phyloP scores from a whole-genome alignment of 176 grass and related monocot genomes.

The Raddia guianensis region DNA sequence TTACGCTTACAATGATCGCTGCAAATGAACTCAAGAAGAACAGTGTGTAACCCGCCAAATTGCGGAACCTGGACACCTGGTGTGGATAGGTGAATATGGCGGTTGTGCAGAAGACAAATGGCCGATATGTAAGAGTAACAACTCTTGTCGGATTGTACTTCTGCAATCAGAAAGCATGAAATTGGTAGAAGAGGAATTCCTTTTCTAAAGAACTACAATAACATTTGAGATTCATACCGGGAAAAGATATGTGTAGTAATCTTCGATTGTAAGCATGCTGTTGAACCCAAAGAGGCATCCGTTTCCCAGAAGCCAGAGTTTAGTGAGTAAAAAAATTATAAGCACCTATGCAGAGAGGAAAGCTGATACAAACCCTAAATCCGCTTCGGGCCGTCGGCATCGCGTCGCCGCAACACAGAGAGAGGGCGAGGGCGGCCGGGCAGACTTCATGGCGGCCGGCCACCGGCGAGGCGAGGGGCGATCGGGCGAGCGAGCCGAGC shows the following conservation, averaged over 20 bases:
- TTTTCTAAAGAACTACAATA: not conserved
- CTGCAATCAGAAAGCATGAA: slow-evolving; percentile 28
- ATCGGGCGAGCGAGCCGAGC: too few relatives aligned
- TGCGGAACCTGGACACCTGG: slow-evolving; percentile 42
- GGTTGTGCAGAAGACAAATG: slow-evolving; percentile 56
- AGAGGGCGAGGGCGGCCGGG: too few relatives aligned
- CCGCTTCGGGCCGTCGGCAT: too few relatives aligned
- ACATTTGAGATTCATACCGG: slow-evolving; percentile 41
- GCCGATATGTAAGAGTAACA: slow-evolving; percentile 65
- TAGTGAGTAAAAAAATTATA: not conserved
- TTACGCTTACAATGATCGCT: slow-evolving; percentile 51
- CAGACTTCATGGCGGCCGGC: too few relatives aligned
- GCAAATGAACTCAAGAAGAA: slow-evolving; percentile 71
- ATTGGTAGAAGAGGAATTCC: not conserved
- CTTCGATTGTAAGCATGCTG: slow-evolving; percentile 75
- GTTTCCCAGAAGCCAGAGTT: slow-evolving; percentile 50
- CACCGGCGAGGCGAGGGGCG: too few relatives aligned
- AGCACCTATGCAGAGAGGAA: not conserved
- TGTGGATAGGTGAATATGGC: slow-evolving; percentile 63
- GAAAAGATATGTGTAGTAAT: slow-evolving; percentile 74
- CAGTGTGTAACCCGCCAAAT: slow-evolving; percentile 58
- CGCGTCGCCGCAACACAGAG: too few relatives aligned
- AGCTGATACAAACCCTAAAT: slow-evolving; percentile 5
- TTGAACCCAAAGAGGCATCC: slow-evolving; percentile 76
- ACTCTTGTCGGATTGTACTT: slow-evolving; percentile 63